Evolutionary conservation across 495 filamentous ascomycete species (phyloP), one percentile per base, ranked within the genome.

Genomic region (Lasiosphaeria hispida): DNA sequence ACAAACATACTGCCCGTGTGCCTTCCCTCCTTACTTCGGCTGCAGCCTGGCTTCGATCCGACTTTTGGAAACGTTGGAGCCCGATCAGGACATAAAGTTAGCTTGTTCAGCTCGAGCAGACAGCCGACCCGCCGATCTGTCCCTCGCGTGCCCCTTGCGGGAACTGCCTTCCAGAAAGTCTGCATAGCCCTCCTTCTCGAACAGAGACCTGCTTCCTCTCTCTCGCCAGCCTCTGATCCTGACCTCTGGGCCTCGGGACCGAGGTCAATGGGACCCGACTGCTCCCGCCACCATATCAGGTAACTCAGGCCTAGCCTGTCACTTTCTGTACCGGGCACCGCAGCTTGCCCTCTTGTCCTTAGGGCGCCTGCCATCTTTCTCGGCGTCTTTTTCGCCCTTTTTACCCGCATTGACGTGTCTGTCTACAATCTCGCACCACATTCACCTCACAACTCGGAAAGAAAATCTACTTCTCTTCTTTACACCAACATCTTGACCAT

Each of bases 391-490:
- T 55, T 44, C 57, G 11, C 23, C 37, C 19, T 18, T 30, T 53
- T 53, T 38, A 30, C 23, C 23, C 23, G 23, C 23, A 30, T 30
- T 30, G 23, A 30, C 23, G 23, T 58, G 15, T 15, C 40, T 15
- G 18, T 39, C 50, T 56, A 34, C 14, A 51, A 45, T 49, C 52
- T 43, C 56, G 33, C 51, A 19, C 58, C 52, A 41, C 17, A 53
- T 51, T 48, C 54, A 51, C 55, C 37, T 59, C 54, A 13, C 14
- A 23, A 23, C 51, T 54, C 52, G 34, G 36, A 49, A 49, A 53
- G 57, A 53, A 37, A 51, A 65, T 67, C 62, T 66, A 65, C 59
- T 57, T 58, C 58, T 65, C 48, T 63, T 61, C 56, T 63, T 62
- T 56, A 45, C 55, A 49, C 18, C 17, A 63, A 42, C 58, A 68